Evolutionary conservation across 2,329 filamentous ascomycete species (phyloP), one percentile per base, ranked within the genome.

Genomic region (Hypoxylon sp.): DNA sequence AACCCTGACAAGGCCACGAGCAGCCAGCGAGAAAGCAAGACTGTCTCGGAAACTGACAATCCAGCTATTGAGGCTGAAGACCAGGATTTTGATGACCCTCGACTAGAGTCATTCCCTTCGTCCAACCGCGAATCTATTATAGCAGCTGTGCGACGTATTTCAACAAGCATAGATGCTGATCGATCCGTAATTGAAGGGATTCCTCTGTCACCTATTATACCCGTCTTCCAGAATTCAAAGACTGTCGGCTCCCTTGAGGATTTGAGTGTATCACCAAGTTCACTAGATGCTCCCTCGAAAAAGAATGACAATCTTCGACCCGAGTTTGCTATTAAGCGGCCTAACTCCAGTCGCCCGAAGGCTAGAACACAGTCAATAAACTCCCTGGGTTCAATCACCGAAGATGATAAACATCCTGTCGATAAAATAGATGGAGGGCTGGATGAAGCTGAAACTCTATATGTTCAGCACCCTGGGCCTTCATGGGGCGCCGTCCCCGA

Each of bases 61-160:
- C 12, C 49, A 7, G 29, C 20, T 32, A 45, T 44, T n/a, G 47
- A 59, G 5, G 15, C 34, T 21, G 49, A 59, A 3, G 41, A 52
- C 25, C 3, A 59, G n/a, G 59, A 69, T 36, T 58, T 60, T 13
- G 59, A 69, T 26, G 58, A 69, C 34, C 67, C 67, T 31, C 52
- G 46, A 12, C 29, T 69, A 16, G 67, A 69, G 38, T 51, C 44
- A 11, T 68, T 70, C 44, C 67, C 67, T 5, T 64, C 63, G 4
- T 59, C 60, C 7, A 61, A 69, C 36, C 65, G 66, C 12, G 45
- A 60, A 8, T 62, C 67, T 17, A 70, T 70, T 34, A 40, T 69
- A 9, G 64, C 63, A 37, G 52, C 66, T n/a, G 41, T 70, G 48
- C 64, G 65, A 29, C 65, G 64, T 37, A 60, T 70, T 26, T 67